Percentiles rank a stretch among this genome's conserved stretches.
phyloP scores from a whole-genome alignment of 129 eudicot species.

The Centrapalus pauciflorus region DNA sequence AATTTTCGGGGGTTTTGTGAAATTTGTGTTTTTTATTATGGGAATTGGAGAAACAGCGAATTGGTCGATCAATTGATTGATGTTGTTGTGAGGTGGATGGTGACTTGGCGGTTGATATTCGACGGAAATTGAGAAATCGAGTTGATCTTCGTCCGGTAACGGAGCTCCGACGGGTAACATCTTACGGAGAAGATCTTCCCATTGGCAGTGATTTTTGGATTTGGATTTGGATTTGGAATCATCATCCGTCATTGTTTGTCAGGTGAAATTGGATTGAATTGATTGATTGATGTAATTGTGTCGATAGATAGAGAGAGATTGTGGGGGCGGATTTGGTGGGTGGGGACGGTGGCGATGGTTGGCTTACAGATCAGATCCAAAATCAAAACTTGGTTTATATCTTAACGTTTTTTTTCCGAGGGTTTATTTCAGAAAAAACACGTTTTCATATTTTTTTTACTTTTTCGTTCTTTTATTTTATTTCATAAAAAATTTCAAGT shows the following conservation, averaged over 20 bases:
- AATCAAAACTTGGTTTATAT: too few relatives aligned
- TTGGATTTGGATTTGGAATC: neutral
- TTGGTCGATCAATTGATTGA: neutral
- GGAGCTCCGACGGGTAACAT: constrained; percentile 66
- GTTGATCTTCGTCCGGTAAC: constrained; percentile 51
- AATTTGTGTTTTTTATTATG: too few relatives aligned
- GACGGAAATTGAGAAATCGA: constrained; percentile 54
- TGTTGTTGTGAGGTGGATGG: constrained; percentile 6
- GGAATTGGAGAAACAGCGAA: constrained; percentile 1
- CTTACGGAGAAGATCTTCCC: constrained; percentile 34
- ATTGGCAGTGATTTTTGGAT: constrained; percentile 20
- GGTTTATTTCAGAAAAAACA: too few relatives aligned
- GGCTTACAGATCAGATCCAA: too few relatives aligned
- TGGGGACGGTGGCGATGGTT: too few relatives aligned
- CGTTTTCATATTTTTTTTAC: too few relatives aligned
- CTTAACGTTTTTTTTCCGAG: too few relatives aligned
- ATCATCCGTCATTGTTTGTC: neutral
- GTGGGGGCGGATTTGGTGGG: constrained; percentile 31
- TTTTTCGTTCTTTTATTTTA: too few relatives aligned
- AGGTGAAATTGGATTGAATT: neutral
- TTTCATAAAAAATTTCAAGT: too few relatives aligned
- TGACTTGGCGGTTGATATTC: constrained; percentile 57
- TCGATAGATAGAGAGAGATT: neutral
- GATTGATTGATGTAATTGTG: neutral
- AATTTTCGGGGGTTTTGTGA: constrained; percentile 6